phyloP scores from a whole-genome alignment of 2,329 filamentous ascomycete species.

The Teratosphaeria viscida region DNA sequence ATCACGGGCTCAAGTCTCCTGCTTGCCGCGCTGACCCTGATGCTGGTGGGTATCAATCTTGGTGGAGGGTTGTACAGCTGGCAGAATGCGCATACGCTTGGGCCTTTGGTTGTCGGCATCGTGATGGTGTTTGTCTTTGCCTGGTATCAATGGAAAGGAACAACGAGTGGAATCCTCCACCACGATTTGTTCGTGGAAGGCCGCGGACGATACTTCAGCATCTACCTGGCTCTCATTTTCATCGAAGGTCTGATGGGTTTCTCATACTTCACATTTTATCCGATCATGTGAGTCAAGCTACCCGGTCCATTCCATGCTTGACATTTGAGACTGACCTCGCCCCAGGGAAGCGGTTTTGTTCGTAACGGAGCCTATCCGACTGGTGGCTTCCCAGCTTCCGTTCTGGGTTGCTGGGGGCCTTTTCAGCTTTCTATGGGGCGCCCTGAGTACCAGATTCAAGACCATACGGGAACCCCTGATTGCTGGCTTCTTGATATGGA shows the following conservation, averaged over 20 bases:
- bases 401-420: constrained; percentile 8
- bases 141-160: constrained; percentile 11
- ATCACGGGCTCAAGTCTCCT: constrained; percentile 10
- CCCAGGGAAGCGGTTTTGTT: not conserved
- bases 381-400: constrained; percentile 3
- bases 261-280: constrained; percentile 9
- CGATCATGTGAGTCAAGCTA: constrained; percentile 5
- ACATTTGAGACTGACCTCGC: not conserved
- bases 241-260: constrained; percentile 12
- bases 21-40: constrained; percentile 11
- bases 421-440: constrained; percentile 5
- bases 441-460: constrained; percentile 5
- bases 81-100: constrained; percentile 23
- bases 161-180: constrained; percentile 8
- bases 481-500: constrained; percentile 9
- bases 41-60: constrained; percentile 21
- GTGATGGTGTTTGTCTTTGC: constrained; percentile 23
- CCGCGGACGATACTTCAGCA: constrained; percentile 4
- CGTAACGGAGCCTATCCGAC: constrained; percentile 1
- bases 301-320: not conserved
- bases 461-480: constrained; percentile 7
- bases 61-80: constrained; percentile 25
- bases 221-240: constrained; percentile 9
- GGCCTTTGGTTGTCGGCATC: constrained; percentile 23
- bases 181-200: constrained; percentile 10